Conservation (phyloP, 768 basidiomycete species). For the Trametes punicea region DNA sequence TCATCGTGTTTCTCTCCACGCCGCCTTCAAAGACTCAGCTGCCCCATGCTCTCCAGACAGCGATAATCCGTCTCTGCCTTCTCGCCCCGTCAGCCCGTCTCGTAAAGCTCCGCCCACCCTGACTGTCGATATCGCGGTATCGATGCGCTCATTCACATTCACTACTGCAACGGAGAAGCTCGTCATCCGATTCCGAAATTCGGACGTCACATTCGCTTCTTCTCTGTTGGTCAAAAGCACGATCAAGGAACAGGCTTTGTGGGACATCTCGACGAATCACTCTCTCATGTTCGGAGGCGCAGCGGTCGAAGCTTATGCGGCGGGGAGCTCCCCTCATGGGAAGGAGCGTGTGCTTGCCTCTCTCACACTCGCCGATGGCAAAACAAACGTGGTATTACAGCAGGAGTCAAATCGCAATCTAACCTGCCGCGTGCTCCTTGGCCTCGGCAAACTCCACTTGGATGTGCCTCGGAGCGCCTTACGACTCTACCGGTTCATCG, state of each 20-base stretch:
- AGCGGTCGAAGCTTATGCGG: slow-evolving; percentile 58
- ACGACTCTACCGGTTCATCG: slow-evolving; percentile 70
- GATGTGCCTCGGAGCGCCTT: slow-evolving; percentile 80
- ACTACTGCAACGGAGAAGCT: slow-evolving; percentile 71
- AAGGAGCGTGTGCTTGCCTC: slow-evolving; percentile 53
- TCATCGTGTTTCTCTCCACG: not conserved
- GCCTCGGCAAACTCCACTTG: slow-evolving; percentile 45
- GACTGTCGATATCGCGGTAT: slow-evolving; percentile 38
- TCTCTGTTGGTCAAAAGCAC: slow-evolving; percentile 31
- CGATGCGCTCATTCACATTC: slow-evolving; percentile 45
- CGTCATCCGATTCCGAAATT: slow-evolving; percentile 55
- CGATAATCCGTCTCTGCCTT: not conserved
- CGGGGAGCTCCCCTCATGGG: slow-evolving; percentile 38
- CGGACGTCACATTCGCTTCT: slow-evolving; percentile 37
- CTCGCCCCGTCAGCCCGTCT: not conserved
- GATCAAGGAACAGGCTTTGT: not conserved
- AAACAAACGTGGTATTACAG: slow-evolving; percentile 43
- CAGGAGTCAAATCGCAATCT: slow-evolving; percentile 41
- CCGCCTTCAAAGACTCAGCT: not conserved
- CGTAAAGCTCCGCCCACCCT: slow-evolving; percentile 16
- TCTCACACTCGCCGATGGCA: slow-evolving; percentile 45
- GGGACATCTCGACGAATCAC: slow-evolving; percentile 44
- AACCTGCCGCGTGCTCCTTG: slow-evolving; percentile 42
- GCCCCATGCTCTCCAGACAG: not conserved
- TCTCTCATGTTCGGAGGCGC: slow-evolving; percentile 48